A percentile compares a stretch with the other conserved stretches of the same genome.
phyloP scores from a whole-genome alignment of 2,329 filamentous ascomycete genomes.

The Hypomyces perniciosus region DNA sequence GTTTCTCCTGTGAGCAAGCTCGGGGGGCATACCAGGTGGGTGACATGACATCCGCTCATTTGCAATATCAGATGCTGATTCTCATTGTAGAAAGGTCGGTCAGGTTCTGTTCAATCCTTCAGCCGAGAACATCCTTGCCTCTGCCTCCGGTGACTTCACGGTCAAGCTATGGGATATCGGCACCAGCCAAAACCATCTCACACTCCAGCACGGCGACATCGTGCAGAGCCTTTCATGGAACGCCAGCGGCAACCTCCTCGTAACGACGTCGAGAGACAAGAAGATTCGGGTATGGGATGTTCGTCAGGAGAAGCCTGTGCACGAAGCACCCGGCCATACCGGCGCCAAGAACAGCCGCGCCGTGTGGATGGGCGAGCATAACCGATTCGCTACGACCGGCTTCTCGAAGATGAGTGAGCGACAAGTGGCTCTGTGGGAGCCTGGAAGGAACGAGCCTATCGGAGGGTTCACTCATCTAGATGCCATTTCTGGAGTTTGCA shows the following conservation, averaged over 20 bases:
- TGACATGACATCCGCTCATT: background rate
- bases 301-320: slow-evolving; percentile 79
- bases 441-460: slow-evolving; percentile 77
- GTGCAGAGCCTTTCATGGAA: slow-evolving; percentile 96
- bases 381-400: slow-evolving; percentile 90
- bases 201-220: slow-evolving; percentile 82
- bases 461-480: slow-evolving; percentile 87
- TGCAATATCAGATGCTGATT: slow-evolving; percentile 15
- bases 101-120: slow-evolving; percentile 97
- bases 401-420: slow-evolving; percentile 99
- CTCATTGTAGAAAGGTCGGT: slow-evolving; percentile 72
- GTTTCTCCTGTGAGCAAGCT: slow-evolving; percentile 77
- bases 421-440: slow-evolving; percentile 93
- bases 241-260: slow-evolving; percentile 76
- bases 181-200: slow-evolving; percentile 66
- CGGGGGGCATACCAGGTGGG: slow-evolving; percentile 77
- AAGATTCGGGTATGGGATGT: slow-evolving; percentile 97
- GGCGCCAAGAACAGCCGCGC: slow-evolving; percentile 97
- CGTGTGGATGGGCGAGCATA: slow-evolving; percentile 96
- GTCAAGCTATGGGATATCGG: slow-evolving; percentile 95
- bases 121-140: slow-evolving; percentile 91
- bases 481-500: slow-evolving; percentile 94
- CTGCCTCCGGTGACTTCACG: slow-evolving; percentile 88
- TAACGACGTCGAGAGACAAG: slow-evolving; percentile 95
- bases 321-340: slow-evolving; percentile 78